Conservation (phyloP, 176 grass and related monocot genomes). For the Puccinellia tenuiflora region DNA sequence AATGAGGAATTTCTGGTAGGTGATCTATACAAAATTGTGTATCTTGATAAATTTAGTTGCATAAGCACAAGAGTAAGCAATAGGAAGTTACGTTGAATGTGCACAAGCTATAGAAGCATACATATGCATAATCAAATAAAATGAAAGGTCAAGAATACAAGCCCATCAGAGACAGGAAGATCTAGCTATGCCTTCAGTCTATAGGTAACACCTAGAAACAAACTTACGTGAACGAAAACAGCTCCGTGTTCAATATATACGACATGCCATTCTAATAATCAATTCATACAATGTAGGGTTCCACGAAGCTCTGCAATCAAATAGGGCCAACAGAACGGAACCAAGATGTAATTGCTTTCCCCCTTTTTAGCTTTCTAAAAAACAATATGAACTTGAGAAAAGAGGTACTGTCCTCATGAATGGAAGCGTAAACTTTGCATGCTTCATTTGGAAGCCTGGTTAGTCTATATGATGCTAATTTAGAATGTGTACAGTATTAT, state of each 20-base stretch:
- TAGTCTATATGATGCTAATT: neutral
- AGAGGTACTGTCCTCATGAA: neutral
- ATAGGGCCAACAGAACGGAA: neutral
- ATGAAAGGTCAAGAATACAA: neutral
- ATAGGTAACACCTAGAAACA: neutral
- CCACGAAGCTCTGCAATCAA: neutral
- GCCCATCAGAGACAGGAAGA: neutral
- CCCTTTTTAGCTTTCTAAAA: neutral
- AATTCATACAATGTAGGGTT: neutral
- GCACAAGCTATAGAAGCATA: neutral
- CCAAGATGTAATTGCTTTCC: too few species aligned
- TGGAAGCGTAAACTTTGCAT: neutral
- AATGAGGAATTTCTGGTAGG: conserved; percentile 16
- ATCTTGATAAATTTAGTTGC: neutral
- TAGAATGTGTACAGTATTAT: neutral
- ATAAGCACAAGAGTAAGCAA: neutral
- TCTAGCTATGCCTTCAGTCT: neutral
- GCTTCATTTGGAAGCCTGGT: neutral
- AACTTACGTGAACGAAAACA: neutral
- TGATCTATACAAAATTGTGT: conserved; percentile 18
- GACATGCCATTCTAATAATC: neutral
- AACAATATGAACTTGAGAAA: neutral
- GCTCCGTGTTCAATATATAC: neutral
- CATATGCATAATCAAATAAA: neutral
- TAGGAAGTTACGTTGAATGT: neutral